Conservation (phyloP, 2,329 filamentous ascomycete species). For the Nothopassalora personata region DNA sequence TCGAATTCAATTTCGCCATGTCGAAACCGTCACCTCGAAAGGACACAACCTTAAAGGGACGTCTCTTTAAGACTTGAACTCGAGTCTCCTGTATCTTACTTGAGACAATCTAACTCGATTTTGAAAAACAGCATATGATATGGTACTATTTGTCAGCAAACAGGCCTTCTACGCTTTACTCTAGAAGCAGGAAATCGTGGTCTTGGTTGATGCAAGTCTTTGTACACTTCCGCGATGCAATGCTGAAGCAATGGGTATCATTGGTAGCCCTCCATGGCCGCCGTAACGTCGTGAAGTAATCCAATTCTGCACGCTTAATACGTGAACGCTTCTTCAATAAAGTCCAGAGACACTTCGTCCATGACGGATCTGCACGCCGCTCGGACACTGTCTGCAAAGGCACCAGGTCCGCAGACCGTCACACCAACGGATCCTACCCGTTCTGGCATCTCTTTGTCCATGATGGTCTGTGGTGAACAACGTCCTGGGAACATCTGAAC, state of each 20-base stretch:
- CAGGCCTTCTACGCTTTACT: not conserved
- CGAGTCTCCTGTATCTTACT: too few relatives aligned
- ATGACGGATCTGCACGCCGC: constrained; percentile 49
- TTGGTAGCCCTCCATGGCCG: not conserved
- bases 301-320: not conserved
- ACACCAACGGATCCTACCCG: constrained; percentile 49
- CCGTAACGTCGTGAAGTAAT: constrained; percentile 4
- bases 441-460: constrained; percentile 53
- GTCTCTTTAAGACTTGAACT: too few relatives aligned
- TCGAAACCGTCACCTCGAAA: too few relatives aligned
- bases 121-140: too few relatives aligned
- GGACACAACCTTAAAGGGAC: too few relatives aligned
- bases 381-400: constrained; percentile 58
- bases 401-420: constrained; percentile 58
- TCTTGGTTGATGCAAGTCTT: not conserved
- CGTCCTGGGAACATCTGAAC: constrained; percentile 59
- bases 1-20: too few relatives aligned
- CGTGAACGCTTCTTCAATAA: constrained; percentile 62
- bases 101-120: too few relatives aligned
- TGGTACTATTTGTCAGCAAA: too few relatives aligned
- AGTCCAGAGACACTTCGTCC: constrained; percentile 52
- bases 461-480: constrained; percentile 50
- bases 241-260: constrained; percentile 1
- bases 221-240: constrained; percentile 3
- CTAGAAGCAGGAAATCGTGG: not conserved